Evolutionary conservation across 1,284 basidiomycete genomes (phyloP), one percentile per base, ranked within the genome.

Genomic region (Golubevia pallescens): DNA sequence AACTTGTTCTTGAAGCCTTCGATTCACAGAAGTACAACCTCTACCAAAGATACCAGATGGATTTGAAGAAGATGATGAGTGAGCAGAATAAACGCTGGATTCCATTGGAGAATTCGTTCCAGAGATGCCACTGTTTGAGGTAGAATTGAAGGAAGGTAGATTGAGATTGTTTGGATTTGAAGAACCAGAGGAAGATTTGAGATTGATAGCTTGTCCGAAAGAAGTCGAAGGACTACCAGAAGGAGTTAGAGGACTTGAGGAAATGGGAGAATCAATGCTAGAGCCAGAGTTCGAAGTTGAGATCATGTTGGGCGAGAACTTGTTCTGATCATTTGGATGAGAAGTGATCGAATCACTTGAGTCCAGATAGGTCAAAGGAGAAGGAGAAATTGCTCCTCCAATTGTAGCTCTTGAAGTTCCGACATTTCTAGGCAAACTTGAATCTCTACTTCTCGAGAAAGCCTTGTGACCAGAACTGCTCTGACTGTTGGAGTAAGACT

Each of bases 11-110:
- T 85, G 76, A 51, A 85, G 62, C 13, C 70, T 71, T 14, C 81
- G 79, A 42, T 85, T 85, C n/a, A 85, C 80, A 8, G 75, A 72
- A 8, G 82, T 85, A 63, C 77, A 76, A 16, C 82, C 82, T 23
- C 73, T 73, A 2, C 81, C 80, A 23, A 72, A 63, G 19, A 82
- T 77, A 51, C 71, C 62, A 14, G 19, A 23, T 7, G 38, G 38
- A 13, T 38, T 34, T 1, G 48, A n/a, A 24, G 2, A 10, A 28
- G 58, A 48, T 3, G 10, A 16, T 14, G 24, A 56, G 54, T 7
- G 6, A 13, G 6, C 10, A 56, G 24, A 56, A 13, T 21, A 10
- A 32, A 56, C 5, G 54, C 54, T 21, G 13, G 54, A 56, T 21
- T 21, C 20, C 54, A 32, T 5, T n/a, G n/a, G n/a, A n/a, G n/a